A percentile compares a stretch with the other conserved stretches of the same genome.
Conservation (phyloP, 2,329 filamentous ascomycete genomes). For the Trichoderma arundinaceum region DNA sequence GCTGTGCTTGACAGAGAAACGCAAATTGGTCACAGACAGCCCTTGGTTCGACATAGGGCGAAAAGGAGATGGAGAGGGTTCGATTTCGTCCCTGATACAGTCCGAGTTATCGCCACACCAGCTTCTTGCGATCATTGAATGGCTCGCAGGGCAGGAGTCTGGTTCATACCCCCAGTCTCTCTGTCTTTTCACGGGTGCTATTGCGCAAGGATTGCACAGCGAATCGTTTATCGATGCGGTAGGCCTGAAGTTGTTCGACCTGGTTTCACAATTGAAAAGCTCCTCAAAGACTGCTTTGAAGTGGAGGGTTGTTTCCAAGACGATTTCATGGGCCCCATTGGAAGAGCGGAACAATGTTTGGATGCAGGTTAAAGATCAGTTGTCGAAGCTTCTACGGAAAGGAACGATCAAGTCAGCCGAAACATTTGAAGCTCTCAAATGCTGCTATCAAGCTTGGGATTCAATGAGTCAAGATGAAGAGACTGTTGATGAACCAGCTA, state of each 20-base stretch:
- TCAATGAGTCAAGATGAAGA: constrained; percentile 47
- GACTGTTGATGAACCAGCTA: constrained; percentile 40
- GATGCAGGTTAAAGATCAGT: constrained; percentile 41
- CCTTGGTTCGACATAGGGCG: constrained; percentile 45
- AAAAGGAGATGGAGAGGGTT: constrained; percentile 33
- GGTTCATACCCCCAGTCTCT: constrained; percentile 42
- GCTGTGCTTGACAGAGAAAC: constrained; percentile 46
- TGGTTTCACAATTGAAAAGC: constrained; percentile 42
- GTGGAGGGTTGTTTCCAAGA: constrained; percentile 49
- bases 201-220: constrained; percentile 50
- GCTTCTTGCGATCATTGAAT: constrained; percentile 51
- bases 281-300: constrained; percentile 46
- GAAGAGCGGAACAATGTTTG: constrained; percentile 44
- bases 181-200: constrained; percentile 51
- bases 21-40: constrained; percentile 38
- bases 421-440: constrained; percentile 51
- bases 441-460: constrained; percentile 48
- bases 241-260: constrained; percentile 47
- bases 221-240: constrained; percentile 52
- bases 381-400: constrained; percentile 44
- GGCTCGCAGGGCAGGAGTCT: constrained; percentile 48
- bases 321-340: constrained; percentile 44
- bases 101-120: constrained; percentile 53
- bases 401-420: constrained; percentile 44
- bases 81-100: constrained; percentile 45